Evolutionary conservation across 352 stramenopile species (phyloP).

Genomic region (Globisporangium middletonii): DNA sequence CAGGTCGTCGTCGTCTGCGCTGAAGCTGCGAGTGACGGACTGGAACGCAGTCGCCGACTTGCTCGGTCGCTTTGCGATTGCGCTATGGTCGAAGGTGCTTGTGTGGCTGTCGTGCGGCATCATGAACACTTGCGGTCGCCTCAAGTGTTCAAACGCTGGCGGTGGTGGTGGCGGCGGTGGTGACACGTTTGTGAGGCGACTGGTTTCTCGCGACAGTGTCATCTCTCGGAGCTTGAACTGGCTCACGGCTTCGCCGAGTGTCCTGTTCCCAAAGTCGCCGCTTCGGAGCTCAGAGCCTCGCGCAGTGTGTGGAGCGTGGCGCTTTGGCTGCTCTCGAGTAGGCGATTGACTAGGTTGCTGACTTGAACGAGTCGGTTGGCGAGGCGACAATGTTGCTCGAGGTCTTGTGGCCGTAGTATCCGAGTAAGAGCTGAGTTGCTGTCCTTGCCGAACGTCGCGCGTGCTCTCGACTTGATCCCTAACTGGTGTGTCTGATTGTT

Average conservation of each 20-base stretch:
- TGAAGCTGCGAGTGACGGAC: not conserved
- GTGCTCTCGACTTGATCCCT: no score
- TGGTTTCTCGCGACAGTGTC: not conserved
- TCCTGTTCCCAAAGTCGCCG: constrained; percentile 66
- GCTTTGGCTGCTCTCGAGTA: not conserved
- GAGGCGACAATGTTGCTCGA: no score
- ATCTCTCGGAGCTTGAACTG: constrained; percentile 40
- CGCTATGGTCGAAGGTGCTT: not conserved
- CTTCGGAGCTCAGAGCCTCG: constrained; percentile 19
- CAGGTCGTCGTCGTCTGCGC: not conserved
- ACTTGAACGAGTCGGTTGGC: not conserved
- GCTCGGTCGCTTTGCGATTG: not conserved
- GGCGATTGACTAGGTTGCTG: not conserved
- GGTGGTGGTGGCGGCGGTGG: constrained; percentile 2
- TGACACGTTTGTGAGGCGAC: not conserved
- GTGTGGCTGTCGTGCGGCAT: not conserved
- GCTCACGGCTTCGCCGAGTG: constrained; percentile 49
- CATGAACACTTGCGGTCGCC: constrained; percentile 2
- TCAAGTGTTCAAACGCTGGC: constrained; percentile 6
- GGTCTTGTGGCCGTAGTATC: not conserved
- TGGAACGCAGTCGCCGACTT: constrained; percentile 2
- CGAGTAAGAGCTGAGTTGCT: not conserved
- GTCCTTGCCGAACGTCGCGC: not conserved
- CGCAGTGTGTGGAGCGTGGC: not conserved
- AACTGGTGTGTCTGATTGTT: constrained; percentile 10